Conservation (phyloP, 371 early-diverging fungal species). For the Mucor saturninus region DNA sequence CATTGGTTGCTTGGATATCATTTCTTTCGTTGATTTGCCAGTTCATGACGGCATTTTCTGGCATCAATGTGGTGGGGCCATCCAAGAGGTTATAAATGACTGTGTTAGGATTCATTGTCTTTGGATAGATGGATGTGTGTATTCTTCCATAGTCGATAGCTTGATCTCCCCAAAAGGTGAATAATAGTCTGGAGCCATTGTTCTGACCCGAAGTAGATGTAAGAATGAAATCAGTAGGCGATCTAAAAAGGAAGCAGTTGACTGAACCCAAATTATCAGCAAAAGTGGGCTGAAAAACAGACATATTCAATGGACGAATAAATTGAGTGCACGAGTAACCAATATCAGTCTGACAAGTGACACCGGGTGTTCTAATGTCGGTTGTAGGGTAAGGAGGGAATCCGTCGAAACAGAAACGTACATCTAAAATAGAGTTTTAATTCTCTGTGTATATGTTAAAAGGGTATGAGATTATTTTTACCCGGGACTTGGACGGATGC, state of each 20-base stretch:
- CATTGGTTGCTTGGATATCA: constrained; percentile 44
- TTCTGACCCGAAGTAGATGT: constrained; percentile 49
- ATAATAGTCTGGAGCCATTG: constrained; percentile 47
- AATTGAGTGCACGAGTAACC: constrained; percentile 40
- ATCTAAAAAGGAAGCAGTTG: constrained; percentile 47
- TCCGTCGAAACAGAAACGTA: constrained; percentile 58
- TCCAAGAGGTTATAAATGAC: constrained; percentile 37
- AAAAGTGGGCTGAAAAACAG: constrained; percentile 41
- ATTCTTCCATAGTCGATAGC: constrained; percentile 37
- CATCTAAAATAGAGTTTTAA: constrained; percentile 23
- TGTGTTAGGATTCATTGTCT: constrained; percentile 52
- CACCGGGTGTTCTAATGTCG: constrained; percentile 29
- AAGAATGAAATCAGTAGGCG: constrained; percentile 38
- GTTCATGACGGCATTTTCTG: constrained; percentile 32
- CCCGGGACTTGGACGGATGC: constrained; percentile 44
- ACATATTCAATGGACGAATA: constrained; percentile 39
- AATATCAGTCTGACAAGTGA: constrained; percentile 45
- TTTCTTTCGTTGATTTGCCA: constrained; percentile 51
- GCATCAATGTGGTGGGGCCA: constrained; percentile 24
- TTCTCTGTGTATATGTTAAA: background rate
- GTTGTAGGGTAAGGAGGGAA: constrained; percentile 22
- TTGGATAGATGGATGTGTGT: constrained; percentile 49
- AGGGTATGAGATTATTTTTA: background rate
- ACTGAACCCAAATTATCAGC: constrained; percentile 45
- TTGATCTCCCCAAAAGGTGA: constrained; percentile 46